Base-by-base conservation (phyloP, 2,329 filamentous ascomycete species). In the Calonectria crousiana region DNA sequence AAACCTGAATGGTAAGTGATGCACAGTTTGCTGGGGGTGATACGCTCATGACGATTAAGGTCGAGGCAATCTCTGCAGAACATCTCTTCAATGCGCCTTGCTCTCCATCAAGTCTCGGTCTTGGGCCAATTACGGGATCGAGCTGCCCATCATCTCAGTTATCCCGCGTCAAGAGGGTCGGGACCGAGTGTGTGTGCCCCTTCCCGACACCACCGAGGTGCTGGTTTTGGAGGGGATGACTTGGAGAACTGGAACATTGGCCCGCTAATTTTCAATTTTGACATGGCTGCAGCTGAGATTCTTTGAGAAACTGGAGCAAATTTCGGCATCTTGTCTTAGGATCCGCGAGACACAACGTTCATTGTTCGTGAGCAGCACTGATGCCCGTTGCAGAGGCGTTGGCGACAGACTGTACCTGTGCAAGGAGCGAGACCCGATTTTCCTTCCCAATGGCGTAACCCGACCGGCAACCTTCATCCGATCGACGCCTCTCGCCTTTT, bases 181-280 rank as follows among this genome's bases (percentile, higher is more conserved):
- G 49, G 69, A 60, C 68, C 23, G 53, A 66, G 44, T 23, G n/a
- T 44, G 69, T 30, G 47, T 28, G 41, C 28, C 71, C 65, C 36
- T 75, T 72, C 72, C 74, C 69, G 53, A 76, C 73, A 74, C 75
- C 73, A 75, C 75, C 51, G 47, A 34, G 26, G 20, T 38, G 62
- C 20, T 58, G 53, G 53, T n/a, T 58, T 36, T 36, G 53, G 53
- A 34, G 51, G 51, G 20, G 32, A 26, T 60, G 32, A 38, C 26
- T 36, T 36, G 56, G 32, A 13, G 56, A 14, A 14, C 20, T 26
- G 56, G 34, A 60, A 36, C n/a, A 60, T 26, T 38, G 16, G 34
- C 56, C 4, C 16, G 6, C 51, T 20, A 53, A 53, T 32, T 32
- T 60, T 6, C 51, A 32, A 30, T 38, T 38, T 38, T 60, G 23